Conservation (phyloP, 129 eudicot genomes). For the Ambrosia artemisiifolia region DNA sequence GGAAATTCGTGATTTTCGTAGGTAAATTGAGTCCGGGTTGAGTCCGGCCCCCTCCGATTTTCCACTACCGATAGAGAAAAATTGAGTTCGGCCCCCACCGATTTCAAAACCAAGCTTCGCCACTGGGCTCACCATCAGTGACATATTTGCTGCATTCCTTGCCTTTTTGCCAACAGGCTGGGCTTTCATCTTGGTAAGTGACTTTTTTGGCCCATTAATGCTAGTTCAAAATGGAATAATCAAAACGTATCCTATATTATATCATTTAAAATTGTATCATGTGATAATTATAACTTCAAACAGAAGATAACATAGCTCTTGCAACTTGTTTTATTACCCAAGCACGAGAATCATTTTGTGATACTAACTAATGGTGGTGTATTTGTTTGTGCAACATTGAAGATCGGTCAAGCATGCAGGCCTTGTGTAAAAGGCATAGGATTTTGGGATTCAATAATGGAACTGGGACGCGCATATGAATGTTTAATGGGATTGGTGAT, state of each 20-base stretch:
- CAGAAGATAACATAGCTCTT: background rate
- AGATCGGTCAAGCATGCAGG: slow-evolving; percentile 84
- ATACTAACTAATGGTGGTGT: slow-evolving; percentile 4
- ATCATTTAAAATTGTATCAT: background rate
- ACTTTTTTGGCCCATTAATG: background rate
- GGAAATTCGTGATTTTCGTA: no score
- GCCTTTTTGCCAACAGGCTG: slow-evolving; percentile 97
- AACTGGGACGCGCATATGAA: slow-evolving; percentile 77
- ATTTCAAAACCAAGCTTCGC: no score
- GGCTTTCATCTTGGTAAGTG: slow-evolving; percentile 81
- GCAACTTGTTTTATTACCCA: background rate
- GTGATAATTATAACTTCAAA: background rate
- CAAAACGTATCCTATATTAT: background rate
- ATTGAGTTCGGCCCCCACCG: no score
- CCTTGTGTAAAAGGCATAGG: slow-evolving; percentile 69
- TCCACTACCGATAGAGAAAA: no score
- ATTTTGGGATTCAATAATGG: slow-evolving; percentile 92
- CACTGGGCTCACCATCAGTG: slow-evolving; percentile 62
- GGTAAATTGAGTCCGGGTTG: no score
- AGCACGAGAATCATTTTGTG: background rate
- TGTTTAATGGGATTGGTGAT: slow-evolving; percentile 76
- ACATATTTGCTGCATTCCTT: slow-evolving; percentile 78
- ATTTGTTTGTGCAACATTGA: slow-evolving; percentile 16
- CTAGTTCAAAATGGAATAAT: background rate
- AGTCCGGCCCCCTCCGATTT: no score